Evolutionary conservation across 306 rosid genomes (phyloP).

Genomic region (Vigna mungo): DNA sequence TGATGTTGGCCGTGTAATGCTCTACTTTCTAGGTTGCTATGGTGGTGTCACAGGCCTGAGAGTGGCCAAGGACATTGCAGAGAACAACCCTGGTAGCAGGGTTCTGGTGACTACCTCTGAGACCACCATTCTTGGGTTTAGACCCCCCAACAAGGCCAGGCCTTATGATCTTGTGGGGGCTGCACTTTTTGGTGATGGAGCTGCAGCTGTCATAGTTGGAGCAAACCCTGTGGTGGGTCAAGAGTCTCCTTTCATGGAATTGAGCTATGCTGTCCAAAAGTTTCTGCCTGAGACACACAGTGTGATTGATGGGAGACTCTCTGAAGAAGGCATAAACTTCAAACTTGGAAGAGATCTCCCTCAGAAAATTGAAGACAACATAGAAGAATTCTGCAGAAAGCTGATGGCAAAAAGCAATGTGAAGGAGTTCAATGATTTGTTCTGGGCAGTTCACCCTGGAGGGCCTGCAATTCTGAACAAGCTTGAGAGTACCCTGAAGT

Average conservation of each 20-base stretch:
- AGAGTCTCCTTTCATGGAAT: constrained; percentile 89
- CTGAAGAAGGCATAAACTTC: constrained; percentile 91
- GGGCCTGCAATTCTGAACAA: constrained; percentile 90
- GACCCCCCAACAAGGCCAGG: constrained; percentile 82
- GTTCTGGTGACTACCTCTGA: constrained; percentile 82
- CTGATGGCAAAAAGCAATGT: constrained; percentile 54
- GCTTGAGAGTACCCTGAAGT: constrained; percentile 63
- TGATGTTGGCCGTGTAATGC: constrained; percentile 80
- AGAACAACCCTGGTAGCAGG: constrained; percentile 89
- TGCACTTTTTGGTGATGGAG: constrained; percentile 97
- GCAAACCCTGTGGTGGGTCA: constrained; percentile 55
- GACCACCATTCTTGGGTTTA: constrained; percentile 88
- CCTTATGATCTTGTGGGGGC: constrained; percentile 99
- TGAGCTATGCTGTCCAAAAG: constrained; percentile 76
- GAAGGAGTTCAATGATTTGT: constrained; percentile 71
- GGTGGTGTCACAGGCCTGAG: constrained; percentile 94
- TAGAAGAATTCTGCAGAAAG: constrained; percentile 80
- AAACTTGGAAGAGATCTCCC: constrained; percentile 97
- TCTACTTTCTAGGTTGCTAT: constrained; percentile 90
- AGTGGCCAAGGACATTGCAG: constrained; percentile 95
- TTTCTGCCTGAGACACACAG: constrained; percentile 77
- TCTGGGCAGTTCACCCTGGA: constrained; percentile 98
- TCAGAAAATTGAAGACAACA: constrained; percentile 85
- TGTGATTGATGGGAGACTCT: constrained; percentile 80
- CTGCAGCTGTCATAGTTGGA: constrained; percentile 88